Percentiles rank a stretch among this genome's conserved stretches.
Evolutionary conservation across 2,329 filamentous ascomycete species (phyloP).

Genomic region (Paraphoma sp.): DNA sequence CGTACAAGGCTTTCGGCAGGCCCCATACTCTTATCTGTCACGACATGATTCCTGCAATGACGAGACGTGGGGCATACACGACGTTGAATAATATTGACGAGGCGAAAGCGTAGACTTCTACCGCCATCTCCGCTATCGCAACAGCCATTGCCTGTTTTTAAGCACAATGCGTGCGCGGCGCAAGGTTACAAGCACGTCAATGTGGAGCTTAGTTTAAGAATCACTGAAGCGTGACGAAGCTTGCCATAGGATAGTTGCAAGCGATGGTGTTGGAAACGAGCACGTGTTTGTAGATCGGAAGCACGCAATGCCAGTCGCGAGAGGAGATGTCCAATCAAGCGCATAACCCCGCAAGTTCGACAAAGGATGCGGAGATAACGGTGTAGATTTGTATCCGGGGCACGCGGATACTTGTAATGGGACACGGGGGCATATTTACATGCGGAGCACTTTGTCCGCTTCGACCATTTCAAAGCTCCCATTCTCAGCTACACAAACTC

Average conservation of each 20-base stretch:
- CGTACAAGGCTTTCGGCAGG: background rate
- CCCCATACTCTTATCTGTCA: slow-evolving; percentile 2
- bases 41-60: slow-evolving; percentile 20
- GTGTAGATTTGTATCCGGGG: background rate
- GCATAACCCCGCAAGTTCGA: slow-evolving; percentile 9
- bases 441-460: too few species aligned
- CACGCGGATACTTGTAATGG: background rate
- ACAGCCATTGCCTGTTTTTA: background rate
- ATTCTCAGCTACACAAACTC: background rate
- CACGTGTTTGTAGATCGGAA: slow-evolving; percentile 13
- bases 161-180: background rate
- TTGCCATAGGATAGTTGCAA: background rate
- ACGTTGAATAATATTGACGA: too few species aligned
- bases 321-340: slow-evolving; percentile 16
- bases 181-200: slow-evolving; percentile 10
- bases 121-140: slow-evolving; percentile 8
- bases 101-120: background rate
- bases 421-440: too few species aligned
- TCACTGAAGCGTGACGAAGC: background rate
- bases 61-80: slow-evolving; percentile 6
- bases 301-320: slow-evolving; percentile 25
- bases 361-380: background rate
- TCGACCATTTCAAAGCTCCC: background rate
- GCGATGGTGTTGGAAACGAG: slow-evolving; percentile 4
- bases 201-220: background rate